Percentiles rank a stretch among this genome's conserved stretches.
These are phyloP conservation scores for Verticillium klebahnii DNA, from an alignment of 2,329 filamentous ascomycete genomes.

Conservation along the genomic window DNA sequence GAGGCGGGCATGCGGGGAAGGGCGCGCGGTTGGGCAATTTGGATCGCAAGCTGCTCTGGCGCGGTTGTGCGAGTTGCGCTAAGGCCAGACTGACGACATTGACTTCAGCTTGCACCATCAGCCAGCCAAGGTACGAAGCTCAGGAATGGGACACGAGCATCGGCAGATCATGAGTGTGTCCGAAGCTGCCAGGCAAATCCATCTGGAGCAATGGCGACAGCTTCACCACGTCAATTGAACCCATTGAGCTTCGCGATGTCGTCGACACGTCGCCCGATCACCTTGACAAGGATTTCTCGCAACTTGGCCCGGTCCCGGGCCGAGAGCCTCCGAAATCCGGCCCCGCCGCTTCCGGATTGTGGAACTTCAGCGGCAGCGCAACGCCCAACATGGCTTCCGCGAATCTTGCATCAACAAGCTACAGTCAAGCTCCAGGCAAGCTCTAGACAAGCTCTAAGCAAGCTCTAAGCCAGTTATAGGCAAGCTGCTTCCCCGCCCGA, in stretches of 20 bases:
- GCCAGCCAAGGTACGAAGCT: not conserved
- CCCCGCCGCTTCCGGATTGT: not conserved
- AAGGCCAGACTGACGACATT: conserved; percentile 14
- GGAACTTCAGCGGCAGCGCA: not conserved
- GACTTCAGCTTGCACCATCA: conserved; percentile 4
- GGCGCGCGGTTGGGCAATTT: not conserved
- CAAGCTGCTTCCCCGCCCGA: not conserved
- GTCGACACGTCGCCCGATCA: not conserved
- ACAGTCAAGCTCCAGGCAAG: not conserved
- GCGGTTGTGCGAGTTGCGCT: conserved; percentile 3
- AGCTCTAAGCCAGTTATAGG: not conserved
- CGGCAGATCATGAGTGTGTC: not conserved
- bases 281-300: not conserved
- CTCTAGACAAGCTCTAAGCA: not conserved
- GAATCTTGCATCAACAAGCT: not conserved
- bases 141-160: not conserved
- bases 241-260: not conserved
- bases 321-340: not conserved
- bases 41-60: not conserved
- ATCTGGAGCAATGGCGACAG: not conserved
- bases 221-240: not conserved
- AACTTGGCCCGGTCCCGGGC: not conserved
- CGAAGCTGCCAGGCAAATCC: too few species aligned
- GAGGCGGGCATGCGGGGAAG: not conserved
- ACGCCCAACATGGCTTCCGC: not conserved